Percentiles rank a stretch among this genome's conserved stretches.
Conservation (phyloP, 139 green algal species). For the Tetradesmus obliquus region DNA sequence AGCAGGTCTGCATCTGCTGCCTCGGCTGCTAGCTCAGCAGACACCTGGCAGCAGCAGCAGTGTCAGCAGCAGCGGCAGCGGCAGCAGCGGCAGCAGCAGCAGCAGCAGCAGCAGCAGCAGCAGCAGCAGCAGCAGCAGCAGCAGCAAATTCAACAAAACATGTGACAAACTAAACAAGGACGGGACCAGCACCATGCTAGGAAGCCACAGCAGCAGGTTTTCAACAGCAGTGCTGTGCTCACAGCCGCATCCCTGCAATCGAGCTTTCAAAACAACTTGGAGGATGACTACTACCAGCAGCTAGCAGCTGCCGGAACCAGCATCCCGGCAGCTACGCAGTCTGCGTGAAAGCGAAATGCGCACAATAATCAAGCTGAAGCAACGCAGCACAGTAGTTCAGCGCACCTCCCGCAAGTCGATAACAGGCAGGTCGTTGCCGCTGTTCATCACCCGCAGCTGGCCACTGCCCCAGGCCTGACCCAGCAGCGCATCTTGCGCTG, state of each 20-base stretch:
- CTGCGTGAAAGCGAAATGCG: no score
- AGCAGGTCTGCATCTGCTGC: slow-evolving; percentile 83
- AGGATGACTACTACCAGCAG: no score
- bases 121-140: neutral
- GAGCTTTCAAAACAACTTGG: no score
- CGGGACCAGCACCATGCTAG: no score
- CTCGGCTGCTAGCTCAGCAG: slow-evolving; percentile 71
- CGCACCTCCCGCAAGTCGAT: slow-evolving; percentile 83
- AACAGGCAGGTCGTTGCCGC: slow-evolving; percentile 85
- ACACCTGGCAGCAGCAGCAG: slow-evolving; percentile 60
- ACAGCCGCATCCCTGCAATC: no score
- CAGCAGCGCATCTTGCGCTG: slow-evolving; percentile 47
- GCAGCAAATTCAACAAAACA: neutral
- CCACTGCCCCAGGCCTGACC: slow-evolving; percentile 8
- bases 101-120: slow-evolving; percentile 1
- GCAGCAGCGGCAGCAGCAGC: neutral
- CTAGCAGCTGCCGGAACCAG: no score
- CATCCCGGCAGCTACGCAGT: no score
- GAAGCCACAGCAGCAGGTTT: no score
- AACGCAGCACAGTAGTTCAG: no score
- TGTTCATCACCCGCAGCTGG: slow-evolving; percentile 75
- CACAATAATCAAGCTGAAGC: no score
- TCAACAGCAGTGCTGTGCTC: no score
- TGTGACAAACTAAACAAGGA: no score
- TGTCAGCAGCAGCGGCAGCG: neutral